Conservation (phyloP, 306 rosid species). For the Vicia sativa region DNA sequence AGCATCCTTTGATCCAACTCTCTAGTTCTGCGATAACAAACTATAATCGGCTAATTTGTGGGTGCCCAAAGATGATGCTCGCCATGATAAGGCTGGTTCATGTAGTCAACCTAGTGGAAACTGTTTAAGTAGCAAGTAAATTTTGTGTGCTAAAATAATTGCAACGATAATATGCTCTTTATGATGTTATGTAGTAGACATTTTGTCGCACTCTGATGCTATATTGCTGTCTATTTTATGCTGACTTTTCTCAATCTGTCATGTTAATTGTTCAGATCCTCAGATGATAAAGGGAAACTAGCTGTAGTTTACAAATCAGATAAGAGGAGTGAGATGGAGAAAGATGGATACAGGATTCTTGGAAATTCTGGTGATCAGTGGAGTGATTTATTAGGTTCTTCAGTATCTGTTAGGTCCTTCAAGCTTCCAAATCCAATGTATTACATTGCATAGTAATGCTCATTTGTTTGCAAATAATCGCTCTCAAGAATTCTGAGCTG, state of each 20-base stretch:
- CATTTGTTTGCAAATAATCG: conserved; percentile 36
- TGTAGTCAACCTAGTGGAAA: background rate
- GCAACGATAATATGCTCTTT: background rate
- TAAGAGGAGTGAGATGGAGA: conserved; percentile 77
- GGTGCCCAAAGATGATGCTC: background rate
- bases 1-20: background rate
- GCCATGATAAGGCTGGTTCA: background rate
- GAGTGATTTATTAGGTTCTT: conserved; percentile 83
- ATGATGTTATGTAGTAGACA: background rate
- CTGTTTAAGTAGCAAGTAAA: background rate
- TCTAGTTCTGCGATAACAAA: background rate
- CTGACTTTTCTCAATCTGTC: conserved; percentile 32
- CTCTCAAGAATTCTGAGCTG: conserved; percentile 32
- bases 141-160: background rate
- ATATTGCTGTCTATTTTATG: conserved; percentile 21
- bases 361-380: conserved; percentile 97
- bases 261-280: conserved; percentile 47
- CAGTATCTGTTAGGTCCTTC: conserved; percentile 69
- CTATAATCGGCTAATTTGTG: background rate
- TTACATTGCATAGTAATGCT: conserved; percentile 54
- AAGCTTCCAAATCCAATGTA: conserved; percentile 99
- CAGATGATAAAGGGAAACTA: conserved; percentile 67
- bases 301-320: conserved; percentile 79
- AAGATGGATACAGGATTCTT: conserved; percentile 73
- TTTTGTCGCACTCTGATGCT: conserved; percentile 24